phyloP scores from a whole-genome alignment of 2,329 filamentous ascomycete genomes.

The Gyromitra esculenta region DNA sequence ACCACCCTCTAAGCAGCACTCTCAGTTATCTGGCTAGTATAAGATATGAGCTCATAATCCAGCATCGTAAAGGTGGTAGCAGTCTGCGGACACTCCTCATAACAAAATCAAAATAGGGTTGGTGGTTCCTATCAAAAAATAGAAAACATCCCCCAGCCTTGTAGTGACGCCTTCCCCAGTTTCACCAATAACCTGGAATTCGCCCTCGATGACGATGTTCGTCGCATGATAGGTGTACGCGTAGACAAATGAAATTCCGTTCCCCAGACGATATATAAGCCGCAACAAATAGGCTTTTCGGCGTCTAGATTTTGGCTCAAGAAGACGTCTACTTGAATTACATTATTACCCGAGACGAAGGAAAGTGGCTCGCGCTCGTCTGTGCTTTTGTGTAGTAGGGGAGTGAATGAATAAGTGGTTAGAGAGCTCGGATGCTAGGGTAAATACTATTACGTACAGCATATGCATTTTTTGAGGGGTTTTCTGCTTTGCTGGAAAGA shows the following conservation, averaged over 20 bases:
- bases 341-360: conserved; percentile 72
- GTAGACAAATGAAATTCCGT: conserved; percentile 74
- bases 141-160: conserved; percentile 72
- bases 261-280: conserved; percentile 73
- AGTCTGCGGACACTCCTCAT: conserved; percentile 59
- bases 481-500: not conserved
- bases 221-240: conserved; percentile 77
- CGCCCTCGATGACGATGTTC: conserved; percentile 76
- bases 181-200: conserved; percentile 72
- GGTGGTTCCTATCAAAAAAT: conserved; percentile 60
- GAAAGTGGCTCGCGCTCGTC: conserved; percentile 71
- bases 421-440: not conserved
- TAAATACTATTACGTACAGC: conserved; percentile 19
- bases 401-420: not conserved
- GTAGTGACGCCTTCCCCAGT: conserved; percentile 70
- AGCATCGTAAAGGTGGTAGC: conserved; percentile 74
- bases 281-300: conserved; percentile 70
- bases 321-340: conserved; percentile 71
- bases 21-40: conserved; percentile 56
- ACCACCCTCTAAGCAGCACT: conserved; percentile 25
- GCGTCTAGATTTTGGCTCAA: conserved; percentile 66
- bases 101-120: not conserved
- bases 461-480: conserved; percentile 29
- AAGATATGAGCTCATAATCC: conserved; percentile 71
- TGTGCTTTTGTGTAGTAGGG: conserved; percentile 69